Evolutionary conservation across 371 early-diverging fungal species (phyloP).

Genomic region (Mucor indicus): DNA sequence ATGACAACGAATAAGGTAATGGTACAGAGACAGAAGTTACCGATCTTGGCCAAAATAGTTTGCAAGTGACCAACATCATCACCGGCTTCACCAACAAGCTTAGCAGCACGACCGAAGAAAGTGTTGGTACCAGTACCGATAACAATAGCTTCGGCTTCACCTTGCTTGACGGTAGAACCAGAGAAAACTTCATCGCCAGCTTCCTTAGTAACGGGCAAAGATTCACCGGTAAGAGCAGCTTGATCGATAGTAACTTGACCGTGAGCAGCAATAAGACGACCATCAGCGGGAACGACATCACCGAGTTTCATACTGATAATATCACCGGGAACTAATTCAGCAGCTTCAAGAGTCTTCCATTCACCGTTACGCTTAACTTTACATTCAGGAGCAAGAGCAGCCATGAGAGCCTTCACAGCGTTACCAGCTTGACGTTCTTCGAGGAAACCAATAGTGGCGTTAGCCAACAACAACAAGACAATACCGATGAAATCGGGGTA

Average conservation of each 20-base stretch:
- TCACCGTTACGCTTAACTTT: slow-evolving; percentile 64
- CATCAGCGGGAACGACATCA: slow-evolving; percentile 82
- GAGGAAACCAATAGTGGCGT: slow-evolving; percentile 84
- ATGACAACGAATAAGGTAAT: slow-evolving; percentile 73
- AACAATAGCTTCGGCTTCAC: slow-evolving; percentile 87
- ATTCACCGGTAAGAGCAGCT: slow-evolving; percentile 86
- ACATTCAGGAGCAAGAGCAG: slow-evolving; percentile 73
- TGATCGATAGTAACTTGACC: slow-evolving; percentile 68
- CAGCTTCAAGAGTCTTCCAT: slow-evolving; percentile 57
- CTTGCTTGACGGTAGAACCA: slow-evolving; percentile 88
- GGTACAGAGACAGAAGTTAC: slow-evolving; percentile 80
- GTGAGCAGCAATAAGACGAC: slow-evolving; percentile 56
- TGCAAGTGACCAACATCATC: slow-evolving; percentile 91
- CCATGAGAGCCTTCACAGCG: slow-evolving; percentile 79
- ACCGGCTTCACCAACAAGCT: slow-evolving; percentile 74
- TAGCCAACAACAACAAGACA: slow-evolving; percentile 73
- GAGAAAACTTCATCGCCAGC: slow-evolving; percentile 74
- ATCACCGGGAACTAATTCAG: slow-evolving; percentile 73
- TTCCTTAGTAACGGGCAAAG: slow-evolving; percentile 72
- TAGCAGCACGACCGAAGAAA: slow-evolving; percentile 89
- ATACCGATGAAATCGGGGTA: slow-evolving; percentile 88
- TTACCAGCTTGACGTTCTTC: slow-evolving; percentile 84
- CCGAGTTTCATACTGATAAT: slow-evolving; percentile 73
- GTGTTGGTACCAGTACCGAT: slow-evolving; percentile 86
- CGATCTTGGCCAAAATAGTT: slow-evolving; percentile 85